Evolutionary conservation across 805 yeast genomes (phyloP).

Genomic region (Wickerhamomyces sydowiorum): DNA sequence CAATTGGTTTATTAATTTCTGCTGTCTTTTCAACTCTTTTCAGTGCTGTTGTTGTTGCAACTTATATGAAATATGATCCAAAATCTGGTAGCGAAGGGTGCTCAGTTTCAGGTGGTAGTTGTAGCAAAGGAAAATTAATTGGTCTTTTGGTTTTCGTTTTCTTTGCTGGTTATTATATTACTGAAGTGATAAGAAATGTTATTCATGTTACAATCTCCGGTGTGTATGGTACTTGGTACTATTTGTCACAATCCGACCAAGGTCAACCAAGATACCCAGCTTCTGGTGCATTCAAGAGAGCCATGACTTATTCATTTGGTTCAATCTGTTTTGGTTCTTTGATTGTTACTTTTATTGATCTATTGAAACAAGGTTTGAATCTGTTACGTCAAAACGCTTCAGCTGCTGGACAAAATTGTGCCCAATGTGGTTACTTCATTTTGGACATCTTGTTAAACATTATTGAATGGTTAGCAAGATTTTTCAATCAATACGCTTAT

Average conservation of each 20-base stretch:
- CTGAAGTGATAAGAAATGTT: slow-evolving; percentile 77
- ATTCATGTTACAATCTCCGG: slow-evolving; percentile 81
- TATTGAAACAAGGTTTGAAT: slow-evolving; percentile 50
- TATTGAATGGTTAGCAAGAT: slow-evolving; percentile 73
- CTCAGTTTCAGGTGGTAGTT: slow-evolving; percentile 39
- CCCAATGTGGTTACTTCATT: slow-evolving; percentile 46
- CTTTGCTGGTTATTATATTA: slow-evolving; percentile 77
- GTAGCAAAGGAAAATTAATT: slow-evolving; percentile 56
- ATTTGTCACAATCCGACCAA: slow-evolving; percentile 66
- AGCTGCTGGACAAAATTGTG: slow-evolving; percentile 44
- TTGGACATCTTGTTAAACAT: slow-evolving; percentile 57
- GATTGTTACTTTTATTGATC: slow-evolving; percentile 65
- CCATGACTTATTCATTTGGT: slow-evolving; percentile 83
- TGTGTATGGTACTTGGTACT: slow-evolving; percentile 89
- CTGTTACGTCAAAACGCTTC: slow-evolving; percentile 48
- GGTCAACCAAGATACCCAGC: slow-evolving; percentile 81
- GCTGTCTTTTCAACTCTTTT: slow-evolving; percentile 64
- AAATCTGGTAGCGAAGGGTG: slow-evolving; percentile 48
- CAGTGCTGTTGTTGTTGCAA: slow-evolving; percentile 62
- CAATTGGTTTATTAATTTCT: slow-evolving; percentile 52
- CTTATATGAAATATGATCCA: slow-evolving; percentile 73
- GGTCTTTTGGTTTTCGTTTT: slow-evolving; percentile 70
- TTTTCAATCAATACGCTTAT: slow-evolving; percentile 88
- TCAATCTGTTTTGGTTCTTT: slow-evolving; percentile 83
- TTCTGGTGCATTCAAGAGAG: slow-evolving; percentile 71